Evolutionary conservation across 306 rosid species (phyloP), one percentile per base, ranked within the genome.

Genomic region (Dalbergia oliveri): DNA sequence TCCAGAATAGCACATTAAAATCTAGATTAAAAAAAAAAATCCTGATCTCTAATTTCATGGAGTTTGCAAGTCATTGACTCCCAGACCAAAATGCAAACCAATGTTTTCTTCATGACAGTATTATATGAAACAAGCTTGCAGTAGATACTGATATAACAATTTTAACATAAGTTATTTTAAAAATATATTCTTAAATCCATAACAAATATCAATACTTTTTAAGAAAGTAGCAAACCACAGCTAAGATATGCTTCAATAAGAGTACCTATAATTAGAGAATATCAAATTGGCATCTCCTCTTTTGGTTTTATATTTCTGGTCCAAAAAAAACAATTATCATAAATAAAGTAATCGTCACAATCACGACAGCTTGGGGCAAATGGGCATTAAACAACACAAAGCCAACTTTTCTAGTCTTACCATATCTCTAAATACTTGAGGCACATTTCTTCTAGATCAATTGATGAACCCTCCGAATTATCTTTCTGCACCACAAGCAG

Each of bases 361-460:
- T 49, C 5, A 14, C 18, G 6, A 73, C 44, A 70, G 44, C 9
- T 21, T 8, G 10, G 39, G 45, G 21, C 39, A 65, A 59, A 66
- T 39, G 8, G 45, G 14, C 34, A 62, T 59, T 44, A 39, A 31
- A 64, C 9, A 56, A 80, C 14, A 41, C 21, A 65, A 81, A 31
- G 57, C 21, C 54, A 31, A 4, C 21, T 34, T 6, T 60, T 45
- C 19, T 72, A 44, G 75, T 39, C 87, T 73, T 83, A 93, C 99
- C 92, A 19, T 74, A 54, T 86, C 59, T 87, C 87, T 33, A 88
- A 61, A 83, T 90, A 88, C 71, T 80, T 84, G 88, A 72, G 79
- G 72, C 63, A 90, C 79, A 93, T 79, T 76, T 87, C 90, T 81
- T 81, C 90, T 12, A 87, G 80, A 75, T 84, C 84, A 81, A 84